Evolutionary conservation across 805 yeast genomes (phyloP).

Genomic region (Kazachstania viticola): DNA sequence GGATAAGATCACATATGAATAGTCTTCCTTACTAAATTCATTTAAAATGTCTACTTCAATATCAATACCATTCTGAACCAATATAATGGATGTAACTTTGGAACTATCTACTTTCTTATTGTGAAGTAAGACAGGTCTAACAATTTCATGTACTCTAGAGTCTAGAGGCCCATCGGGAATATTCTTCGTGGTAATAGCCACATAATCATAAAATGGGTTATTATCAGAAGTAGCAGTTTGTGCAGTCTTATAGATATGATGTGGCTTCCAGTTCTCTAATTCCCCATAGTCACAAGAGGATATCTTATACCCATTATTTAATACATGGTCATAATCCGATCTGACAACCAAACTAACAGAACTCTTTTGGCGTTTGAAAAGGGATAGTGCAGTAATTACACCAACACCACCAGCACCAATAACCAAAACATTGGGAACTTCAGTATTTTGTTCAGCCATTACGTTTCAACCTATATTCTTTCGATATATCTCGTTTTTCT

Average conservation of each 20-base stretch:
- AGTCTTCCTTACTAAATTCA: constrained; percentile 31
- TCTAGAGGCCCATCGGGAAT: constrained; percentile 45
- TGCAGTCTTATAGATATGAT: constrained; percentile 35
- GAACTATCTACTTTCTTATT: constrained; percentile 9
- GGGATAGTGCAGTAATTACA: constrained; percentile 56
- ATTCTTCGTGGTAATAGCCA: constrained; percentile 55
- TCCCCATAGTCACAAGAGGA: constrained; percentile 54
- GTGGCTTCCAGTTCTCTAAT: constrained; percentile 44
- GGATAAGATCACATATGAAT: constrained; percentile 31
- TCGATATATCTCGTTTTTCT: too few species aligned
- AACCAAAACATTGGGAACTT: constrained; percentile 41
- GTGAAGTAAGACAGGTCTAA: constrained; percentile 38
- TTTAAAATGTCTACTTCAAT: constrained; percentile 43
- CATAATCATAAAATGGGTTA: constrained; percentile 37
- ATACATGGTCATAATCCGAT: constrained; percentile 47
- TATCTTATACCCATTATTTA: constrained; percentile 43
- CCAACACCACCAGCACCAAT: constrained; percentile 88
- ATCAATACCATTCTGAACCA: constrained; percentile 61
- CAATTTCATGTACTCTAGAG: constrained; percentile 39
- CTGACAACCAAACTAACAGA: constrained; percentile 53
- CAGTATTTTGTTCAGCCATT: too few species aligned
- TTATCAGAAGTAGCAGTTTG: constrained; percentile 36
- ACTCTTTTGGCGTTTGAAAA: constrained; percentile 36
- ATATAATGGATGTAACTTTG: constrained; percentile 35
- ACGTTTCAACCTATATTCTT: too few species aligned